phyloP scores from a whole-genome alignment of 257 asterid genomes.

The Thymus mandschuricus region DNA sequence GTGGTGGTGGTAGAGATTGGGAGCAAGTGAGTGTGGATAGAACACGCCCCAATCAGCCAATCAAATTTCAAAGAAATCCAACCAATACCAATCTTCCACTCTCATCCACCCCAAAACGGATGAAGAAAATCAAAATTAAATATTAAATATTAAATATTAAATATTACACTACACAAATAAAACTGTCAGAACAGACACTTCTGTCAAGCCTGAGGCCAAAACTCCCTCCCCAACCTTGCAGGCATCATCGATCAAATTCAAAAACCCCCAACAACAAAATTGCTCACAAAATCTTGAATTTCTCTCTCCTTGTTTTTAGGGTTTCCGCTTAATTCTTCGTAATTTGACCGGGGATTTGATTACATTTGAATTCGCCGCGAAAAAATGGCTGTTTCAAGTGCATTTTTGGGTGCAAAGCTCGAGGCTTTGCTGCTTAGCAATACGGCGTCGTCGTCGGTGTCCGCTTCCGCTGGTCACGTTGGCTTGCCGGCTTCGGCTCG shows the following conservation, averaged over 20 bases:
- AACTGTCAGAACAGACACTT: constrained; percentile 17
- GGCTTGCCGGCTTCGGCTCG: constrained; percentile 47
- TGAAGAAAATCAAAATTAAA: not conserved
- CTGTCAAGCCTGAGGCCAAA: constrained; percentile 23
- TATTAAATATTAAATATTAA: too few relatives aligned
- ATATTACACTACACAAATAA: not conserved
- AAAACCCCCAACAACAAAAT: constrained; percentile 19
- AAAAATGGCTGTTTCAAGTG: constrained; percentile 72
- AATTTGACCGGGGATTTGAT: constrained; percentile 3
- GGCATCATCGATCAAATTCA: not conserved
- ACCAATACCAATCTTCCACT: constrained; percentile 27
- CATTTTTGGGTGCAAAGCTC: constrained; percentile 75
- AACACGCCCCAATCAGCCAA: constrained; percentile 70
- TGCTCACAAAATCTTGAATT: constrained; percentile 18
- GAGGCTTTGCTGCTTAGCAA: constrained; percentile 64
- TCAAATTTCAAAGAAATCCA: constrained; percentile 66
- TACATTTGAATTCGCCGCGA: not conserved
- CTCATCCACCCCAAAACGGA: constrained; percentile 20
- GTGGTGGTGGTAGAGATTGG: constrained; percentile 24
- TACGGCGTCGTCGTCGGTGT: constrained; percentile 45
- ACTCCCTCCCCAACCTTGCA: constrained; percentile 15
- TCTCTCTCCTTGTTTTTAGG: constrained; percentile 11
- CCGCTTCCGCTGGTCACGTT: constrained; percentile 45
- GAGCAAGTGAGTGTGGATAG: constrained; percentile 63
- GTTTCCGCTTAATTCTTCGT: constrained; percentile 25